These are phyloP conservation scores for Rubroboletus pulcherrimus DNA, from an alignment of 768 basidiomycete species.

Conservation along the genomic window DNA sequence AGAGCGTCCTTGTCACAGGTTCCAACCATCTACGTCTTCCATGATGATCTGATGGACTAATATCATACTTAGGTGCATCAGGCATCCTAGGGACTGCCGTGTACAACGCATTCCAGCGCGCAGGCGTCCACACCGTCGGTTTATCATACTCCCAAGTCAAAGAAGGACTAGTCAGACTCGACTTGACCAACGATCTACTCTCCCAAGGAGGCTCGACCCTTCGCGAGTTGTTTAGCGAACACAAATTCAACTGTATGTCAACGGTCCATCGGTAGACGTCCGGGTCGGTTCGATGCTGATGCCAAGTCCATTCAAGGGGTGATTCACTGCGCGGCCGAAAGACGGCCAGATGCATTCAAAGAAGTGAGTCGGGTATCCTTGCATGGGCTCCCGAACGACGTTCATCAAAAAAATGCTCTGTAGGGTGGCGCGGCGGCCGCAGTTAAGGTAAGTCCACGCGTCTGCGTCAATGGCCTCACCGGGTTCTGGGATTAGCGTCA, in stretches of 20 bases:
- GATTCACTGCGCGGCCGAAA: constrained; percentile 93
- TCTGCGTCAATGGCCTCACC: neutral
- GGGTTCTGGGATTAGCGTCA: neutral
- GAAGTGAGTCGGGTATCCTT: constrained; percentile 47
- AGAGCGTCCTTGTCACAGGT: constrained; percentile 62
- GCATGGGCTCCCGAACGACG: neutral
- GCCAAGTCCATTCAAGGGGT: constrained; percentile 50
- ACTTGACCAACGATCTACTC: constrained; percentile 54
- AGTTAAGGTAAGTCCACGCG: constrained; percentile 43
- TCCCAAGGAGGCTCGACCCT: constrained; percentile 39
- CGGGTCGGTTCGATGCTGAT: constrained; percentile 6
- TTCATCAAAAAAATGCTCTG: neutral
- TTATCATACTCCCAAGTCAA: constrained; percentile 70
- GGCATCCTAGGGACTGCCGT: constrained; percentile 87
- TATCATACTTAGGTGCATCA: constrained; percentile 64
- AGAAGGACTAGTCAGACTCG: constrained; percentile 52
- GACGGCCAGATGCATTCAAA: constrained; percentile 90
- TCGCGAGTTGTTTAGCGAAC: constrained; percentile 48
- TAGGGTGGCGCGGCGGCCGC: constrained; percentile 62
- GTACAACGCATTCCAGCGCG: constrained; percentile 55
- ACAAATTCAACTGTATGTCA: constrained; percentile 67
- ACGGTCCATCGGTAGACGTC: neutral
- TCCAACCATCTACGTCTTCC: neutral
- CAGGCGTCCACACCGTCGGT: constrained; percentile 50
- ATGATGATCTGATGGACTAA: constrained; percentile 11